A percentile compares a stretch with the other conserved stretches of the same genome.
Evolutionary conservation across 345 rosid genomes (phyloP).

Genomic region (Hirschfeldia incana): DNA sequence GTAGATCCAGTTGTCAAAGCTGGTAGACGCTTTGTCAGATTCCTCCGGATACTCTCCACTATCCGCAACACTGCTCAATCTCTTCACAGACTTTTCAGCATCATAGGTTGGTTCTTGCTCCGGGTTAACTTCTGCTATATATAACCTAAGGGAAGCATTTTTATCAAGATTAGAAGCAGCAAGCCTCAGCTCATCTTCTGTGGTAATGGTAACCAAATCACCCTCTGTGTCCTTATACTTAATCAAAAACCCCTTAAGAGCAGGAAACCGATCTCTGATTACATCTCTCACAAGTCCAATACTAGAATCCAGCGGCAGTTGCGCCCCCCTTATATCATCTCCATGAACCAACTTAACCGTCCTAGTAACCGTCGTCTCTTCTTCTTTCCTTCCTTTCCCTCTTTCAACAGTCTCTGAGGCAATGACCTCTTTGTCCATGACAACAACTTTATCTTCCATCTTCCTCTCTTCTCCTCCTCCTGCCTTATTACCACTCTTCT

Average conservation of each 20-base stretch:
- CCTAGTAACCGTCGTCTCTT: constrained; percentile 59
- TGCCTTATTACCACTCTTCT: constrained; percentile 38
- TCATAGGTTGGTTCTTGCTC: constrained; percentile 91
- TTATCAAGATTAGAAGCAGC: constrained; percentile 59
- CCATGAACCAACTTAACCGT: constrained; percentile 85
- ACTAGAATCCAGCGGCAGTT: constrained; percentile 63
- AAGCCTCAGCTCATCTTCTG: constrained; percentile 73
- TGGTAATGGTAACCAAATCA: constrained; percentile 88
- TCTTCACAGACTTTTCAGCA: constrained; percentile 44
- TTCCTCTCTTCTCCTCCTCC: constrained; percentile 34
- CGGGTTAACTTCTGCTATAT: constrained; percentile 65
- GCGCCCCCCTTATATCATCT: constrained; percentile 95
- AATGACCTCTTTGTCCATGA: constrained; percentile 58
- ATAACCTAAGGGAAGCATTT: constrained; percentile 69
- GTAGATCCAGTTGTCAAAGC: constrained; percentile 79
- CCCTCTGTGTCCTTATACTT: constrained; percentile 90
- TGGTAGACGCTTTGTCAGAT: constrained; percentile 44
- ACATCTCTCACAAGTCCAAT: constrained; percentile 75
- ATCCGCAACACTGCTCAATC: constrained; percentile 39
- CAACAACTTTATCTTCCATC: constrained; percentile 49
- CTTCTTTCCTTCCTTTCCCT: constrained; percentile 52
- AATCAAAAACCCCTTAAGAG: constrained; percentile 69
- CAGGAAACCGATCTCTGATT: constrained; percentile 76
- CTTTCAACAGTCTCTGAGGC: constrained; percentile 53
- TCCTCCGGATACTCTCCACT: constrained; percentile 46